Base-by-base conservation (phyloP, 2,329 filamentous ascomycete genomes). In the Sporothrix dimorphospora region DNA sequence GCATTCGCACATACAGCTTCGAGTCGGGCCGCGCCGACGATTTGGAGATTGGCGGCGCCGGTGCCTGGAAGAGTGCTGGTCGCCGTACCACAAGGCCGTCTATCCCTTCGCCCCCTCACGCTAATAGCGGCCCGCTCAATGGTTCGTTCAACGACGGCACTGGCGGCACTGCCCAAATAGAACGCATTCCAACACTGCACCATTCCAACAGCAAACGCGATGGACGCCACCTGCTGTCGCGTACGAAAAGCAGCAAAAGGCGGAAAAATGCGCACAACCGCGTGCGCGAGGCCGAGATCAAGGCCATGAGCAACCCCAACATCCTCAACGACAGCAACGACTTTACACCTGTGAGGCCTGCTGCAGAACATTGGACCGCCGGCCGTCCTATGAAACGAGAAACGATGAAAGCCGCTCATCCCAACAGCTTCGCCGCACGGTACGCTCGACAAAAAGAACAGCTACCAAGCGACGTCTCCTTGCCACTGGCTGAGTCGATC, bases 271-370 rank as follows among this genome's bases (percentile, higher is more conserved):
- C 74, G 76, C 87, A 91, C 74, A 92, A 97, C 74, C 88, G 89
- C 78, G 86, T 91, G 72, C 88, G 95, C 72, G 94, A 97, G 81
- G 93, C 93, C 74, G 94, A 97, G 81, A 94, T 98, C 78, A 92
- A 91, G 79, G 90, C 93, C 70, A 93, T 98, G 92, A 92, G 89
- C 78, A 88, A 89, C 53, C 24, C 21, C 38, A 7, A 53, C 53
- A 27, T n/a, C 53, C 4, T 38, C 40, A n/a, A 24, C 40, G 53
- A 65, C 68, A 71, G 34, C 42, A 42, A 53, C 14, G 88, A 89
- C 63, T 87, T 87, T 73, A 87, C 91, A 76, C 90, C 92, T 6
- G 83, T 90, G 70, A 88, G 92, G 69, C 85, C 90, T 6, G 86
- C 86, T 12, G 86, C 87, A 65, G 87, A 90, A 73, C 83, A 85